These are phyloP conservation scores for Boletus smithii DNA, from an alignment of 1,284 basidiomycete species.

Conservation along the genomic window DNA sequence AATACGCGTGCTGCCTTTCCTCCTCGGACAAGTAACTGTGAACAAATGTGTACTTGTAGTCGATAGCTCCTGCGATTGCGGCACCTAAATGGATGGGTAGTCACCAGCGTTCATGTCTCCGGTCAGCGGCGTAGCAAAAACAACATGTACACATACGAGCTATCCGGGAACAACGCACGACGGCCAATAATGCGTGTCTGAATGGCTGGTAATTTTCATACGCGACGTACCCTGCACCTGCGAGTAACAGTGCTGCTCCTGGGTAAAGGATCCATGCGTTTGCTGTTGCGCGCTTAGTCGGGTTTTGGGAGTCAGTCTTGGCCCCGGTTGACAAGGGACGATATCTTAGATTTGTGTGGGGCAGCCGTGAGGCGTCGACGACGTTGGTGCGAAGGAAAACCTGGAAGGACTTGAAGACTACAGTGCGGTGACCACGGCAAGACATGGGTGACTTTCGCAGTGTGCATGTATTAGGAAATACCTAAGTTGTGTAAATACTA, in stretches of 20 bases:
- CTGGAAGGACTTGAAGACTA: constrained; percentile 15
- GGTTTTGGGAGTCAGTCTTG: not conserved
- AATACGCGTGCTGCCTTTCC: constrained; percentile 56
- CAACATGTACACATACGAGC: constrained; percentile 43
- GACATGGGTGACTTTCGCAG: constrained; percentile 18
- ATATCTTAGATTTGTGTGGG: constrained; percentile 2
- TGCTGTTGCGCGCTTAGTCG: constrained; percentile 7
- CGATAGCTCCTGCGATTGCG: constrained; percentile 64
- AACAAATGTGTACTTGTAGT: constrained; percentile 82
- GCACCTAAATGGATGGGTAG: constrained; percentile 43
- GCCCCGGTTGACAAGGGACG: constrained; percentile 15
- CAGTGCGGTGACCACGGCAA: constrained; percentile 12
- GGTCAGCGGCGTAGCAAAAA: constrained; percentile 6
- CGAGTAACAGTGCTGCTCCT: constrained; percentile 20
- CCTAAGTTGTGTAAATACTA: not conserved
- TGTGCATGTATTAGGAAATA: not conserved
- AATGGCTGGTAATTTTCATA: constrained; percentile 64
- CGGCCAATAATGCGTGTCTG: constrained; percentile 59
- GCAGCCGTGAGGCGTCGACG: constrained; percentile 6
- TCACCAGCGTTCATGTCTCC: not conserved
- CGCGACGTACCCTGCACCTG: constrained; percentile 44
- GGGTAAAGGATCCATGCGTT: constrained; percentile 29
- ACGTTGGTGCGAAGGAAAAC: constrained; percentile 10
- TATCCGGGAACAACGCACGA: constrained; percentile 71
- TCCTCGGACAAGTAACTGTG: constrained; percentile 55